Evolutionary conservation across 345 rosid genomes (phyloP), one percentile per base, ranked within the genome.

Genomic region (Gynandropsis gynandra): DNA sequence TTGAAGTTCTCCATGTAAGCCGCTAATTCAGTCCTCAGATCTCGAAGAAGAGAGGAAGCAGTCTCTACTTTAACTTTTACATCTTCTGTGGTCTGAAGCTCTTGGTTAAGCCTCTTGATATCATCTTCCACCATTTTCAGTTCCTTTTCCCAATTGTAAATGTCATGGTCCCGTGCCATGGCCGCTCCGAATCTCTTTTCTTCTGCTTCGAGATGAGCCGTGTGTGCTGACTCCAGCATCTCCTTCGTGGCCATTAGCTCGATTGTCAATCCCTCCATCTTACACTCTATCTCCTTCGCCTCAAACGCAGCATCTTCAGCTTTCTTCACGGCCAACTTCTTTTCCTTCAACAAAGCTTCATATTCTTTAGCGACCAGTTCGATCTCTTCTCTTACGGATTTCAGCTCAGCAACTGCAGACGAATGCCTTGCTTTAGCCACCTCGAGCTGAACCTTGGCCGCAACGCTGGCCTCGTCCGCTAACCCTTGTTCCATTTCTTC

Each of bases 401-500:
- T 52, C 37, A 87, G 64, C 56, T 92, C 98, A 16, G 74, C 34
- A 63, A 80, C 64, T 1, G 95, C 95, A 9, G 93, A 77, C 21
- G 64, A 42, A 15, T 85, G 79, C 54, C 98, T 80, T 24, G 79
- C 76, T 74, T 71, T 81, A 48, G 98, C 98, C 62, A 92, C 95
- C 69, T 82, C 96, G 35, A 87, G 81, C 72, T 92, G 96, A 4
- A 86, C 70, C 81, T 81, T 87, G 27, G 95, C 95, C 9, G 96
- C 98, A 36, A 84, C 82, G 54, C 96, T 92, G 15, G 72, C 79
- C 20, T 87, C 98, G 42, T 81, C 89, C 9, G 82, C 89, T 35
- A 92, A 76, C 20, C 96, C 98, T 59, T 78, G 77, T 56, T 87
- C 86, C 78, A 92, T 74, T 73, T 92, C 98, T 54, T 85, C 93